A percentile compares a stretch with the other conserved stretches of the same genome.
These are phyloP conservation scores for Fusarium begoniae DNA, from an alignment of 2,329 filamentous ascomycete genomes.

Conservation along the genomic window DNA sequence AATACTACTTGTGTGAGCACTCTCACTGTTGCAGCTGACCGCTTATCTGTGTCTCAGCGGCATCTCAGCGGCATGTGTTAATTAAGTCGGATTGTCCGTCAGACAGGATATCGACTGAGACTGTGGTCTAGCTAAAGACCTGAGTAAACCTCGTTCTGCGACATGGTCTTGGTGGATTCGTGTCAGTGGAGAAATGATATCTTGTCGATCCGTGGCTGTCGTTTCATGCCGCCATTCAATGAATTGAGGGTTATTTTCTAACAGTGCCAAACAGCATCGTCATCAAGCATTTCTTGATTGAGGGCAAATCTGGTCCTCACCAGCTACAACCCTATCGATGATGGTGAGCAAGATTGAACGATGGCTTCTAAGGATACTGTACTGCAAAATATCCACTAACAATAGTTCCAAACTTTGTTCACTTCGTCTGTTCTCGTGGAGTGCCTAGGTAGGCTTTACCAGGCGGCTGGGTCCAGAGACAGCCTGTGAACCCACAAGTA, in stretches of 20 bases:
- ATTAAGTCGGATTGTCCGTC: background rate
- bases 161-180: background rate
- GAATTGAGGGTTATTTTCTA: background rate
- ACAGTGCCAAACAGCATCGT: background rate
- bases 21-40: background rate
- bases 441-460: constrained; percentile 13
- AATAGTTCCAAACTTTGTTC: constrained; percentile 1
- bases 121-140: background rate
- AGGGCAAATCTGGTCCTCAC: background rate
- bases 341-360: background rate
- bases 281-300: background rate
- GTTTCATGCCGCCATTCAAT: background rate
- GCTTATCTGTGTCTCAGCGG: constrained; percentile 4
- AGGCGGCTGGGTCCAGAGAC: constrained; percentile 19
- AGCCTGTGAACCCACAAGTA: background rate
- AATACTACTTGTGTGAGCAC: background rate
- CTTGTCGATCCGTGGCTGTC: background rate
- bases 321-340: background rate
- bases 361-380: background rate
- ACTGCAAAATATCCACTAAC: background rate
- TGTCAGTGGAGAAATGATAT: constrained; percentile 1
- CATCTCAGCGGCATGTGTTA: constrained; percentile 14
- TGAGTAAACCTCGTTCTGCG: background rate
- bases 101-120: constrained; percentile 6
- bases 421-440: background rate